These are phyloP conservation scores for Tripidium arundinaceum DNA, from an alignment of 202 grass and related monocot species.

Conservation along the genomic window DNA sequence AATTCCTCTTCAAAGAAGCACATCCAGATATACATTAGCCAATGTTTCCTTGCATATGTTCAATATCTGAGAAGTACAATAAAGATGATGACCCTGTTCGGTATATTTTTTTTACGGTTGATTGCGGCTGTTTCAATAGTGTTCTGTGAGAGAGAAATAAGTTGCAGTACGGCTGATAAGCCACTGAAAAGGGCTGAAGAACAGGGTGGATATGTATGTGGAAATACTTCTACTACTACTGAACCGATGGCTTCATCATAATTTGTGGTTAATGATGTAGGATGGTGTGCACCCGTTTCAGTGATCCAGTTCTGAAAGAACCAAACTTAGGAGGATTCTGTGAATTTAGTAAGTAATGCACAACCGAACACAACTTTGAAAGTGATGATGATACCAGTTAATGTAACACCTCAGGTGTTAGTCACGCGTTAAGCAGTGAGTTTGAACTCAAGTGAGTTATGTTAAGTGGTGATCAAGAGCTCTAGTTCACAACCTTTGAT, in stretches of 20 bases:
- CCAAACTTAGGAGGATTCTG: constrained; percentile 52
- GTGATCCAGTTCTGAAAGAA: constrained; percentile 55
- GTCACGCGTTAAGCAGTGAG: no score
- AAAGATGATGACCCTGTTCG: no score
- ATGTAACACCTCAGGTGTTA: no score
- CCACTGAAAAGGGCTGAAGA: no score
- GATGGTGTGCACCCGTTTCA: constrained; percentile 51
- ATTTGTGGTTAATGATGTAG: constrained; percentile 42
- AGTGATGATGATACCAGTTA: constrained; percentile 58
- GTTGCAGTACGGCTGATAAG: no score
- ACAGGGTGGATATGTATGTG: constrained; percentile 51
- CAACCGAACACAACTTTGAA: constrained; percentile 56
- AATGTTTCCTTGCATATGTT: constrained; percentile 43
- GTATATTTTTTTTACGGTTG: no score
- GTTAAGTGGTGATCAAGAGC: no score
- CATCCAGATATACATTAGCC: constrained; percentile 40
- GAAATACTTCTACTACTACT: constrained; percentile 37
- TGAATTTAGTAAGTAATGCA: constrained; percentile 47
- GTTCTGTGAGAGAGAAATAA: no score
- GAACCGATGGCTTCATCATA: constrained; percentile 42
- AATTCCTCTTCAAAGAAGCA: constrained; percentile 51
- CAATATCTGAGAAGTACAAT: constrained; percentile 46
- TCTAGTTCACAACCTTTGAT: no score
- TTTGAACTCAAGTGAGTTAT: no score
- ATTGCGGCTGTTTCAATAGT: no score